Base-by-base conservation (phyloP, 306 rosid species). In the Vigna hirtella region DNA sequence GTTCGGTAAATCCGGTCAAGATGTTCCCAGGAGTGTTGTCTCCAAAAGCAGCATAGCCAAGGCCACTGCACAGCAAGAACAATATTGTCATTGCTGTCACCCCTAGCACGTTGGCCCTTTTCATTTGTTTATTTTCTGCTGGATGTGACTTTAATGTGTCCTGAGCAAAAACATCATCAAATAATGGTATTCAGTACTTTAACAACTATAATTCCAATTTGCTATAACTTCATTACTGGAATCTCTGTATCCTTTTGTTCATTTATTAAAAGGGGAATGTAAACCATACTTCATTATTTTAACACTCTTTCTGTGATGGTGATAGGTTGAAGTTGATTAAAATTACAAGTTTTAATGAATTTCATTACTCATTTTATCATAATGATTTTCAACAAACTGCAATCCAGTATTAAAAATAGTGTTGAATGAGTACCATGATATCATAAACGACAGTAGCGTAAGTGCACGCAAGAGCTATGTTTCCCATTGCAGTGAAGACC, bases 31-130 rank as follows among this genome's bases (percentile, higher is more conserved):
- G 96, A 7, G 97, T 82, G 9, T 77, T 36, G 32, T 89, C 70
- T 0, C 96, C 96, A 45, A 89, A 93, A 13, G 94, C 92, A 11
- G 92, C 93, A 77, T 90, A 93, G 70, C 96, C 96, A 55, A 86
- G 84, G 59, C 87, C 36, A 58, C 89, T 78, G 8, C 83, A 80
- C 6, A 77, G 20, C 72, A 89, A 67, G 82, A 90, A 90, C 30
- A 92, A 79, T 28, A 62, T 5, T 18, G 87, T 56, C 96, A 92
- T 92, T 11, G 86, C 73, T 32, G 85, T 79, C 7, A 87, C 78
- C 18, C 88, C 91, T 4, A 87, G 47, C 80, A 70, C 66, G 17
- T 82, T 88, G 5, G 89, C 91, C 78, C 5, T 90, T 79, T 90
- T 93, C 94, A 89, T 93, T 80, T 89, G 92, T 49, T 87, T 89